Evolutionary conservation across 148 eudicot species (phyloP), one percentile per base, ranked within the genome.

Genomic region (Rhododendron ferrugineum): DNA sequence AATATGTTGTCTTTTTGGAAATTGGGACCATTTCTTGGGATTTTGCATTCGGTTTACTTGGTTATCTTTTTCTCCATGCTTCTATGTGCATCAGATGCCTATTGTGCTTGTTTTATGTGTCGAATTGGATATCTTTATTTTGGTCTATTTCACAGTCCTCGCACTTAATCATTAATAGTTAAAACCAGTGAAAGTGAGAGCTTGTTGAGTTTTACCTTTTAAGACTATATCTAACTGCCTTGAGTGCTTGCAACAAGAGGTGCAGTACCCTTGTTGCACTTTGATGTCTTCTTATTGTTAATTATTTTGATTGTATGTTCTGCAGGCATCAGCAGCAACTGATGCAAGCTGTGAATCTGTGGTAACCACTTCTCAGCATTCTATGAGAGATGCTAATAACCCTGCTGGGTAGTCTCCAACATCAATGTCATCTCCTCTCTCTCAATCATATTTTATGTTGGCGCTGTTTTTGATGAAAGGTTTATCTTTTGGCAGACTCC

Each of bases 291-390:
- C 82, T 10, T 47, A 15, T 28, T 47, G 36, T 49, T 23, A 34
- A 28, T 7, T n/a, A 22, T 62, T 30, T 79, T n/a, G 36, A 74
- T 42, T 64, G 34, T 66, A 62, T 76, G 44, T 87, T 78, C 79
- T 86, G 81, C 90, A 96, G 99, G 90, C 93, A 79, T 84, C 95
- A 22, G 88, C 84, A 14, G 85, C 88, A 81, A 84, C 90, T 82
- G 99, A 93, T 90, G 93, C 90, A 90, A 94, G 94, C 88, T 91
- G 95, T 85, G 99, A 93, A 88, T 90, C 97, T 75, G 95, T 83
- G 60, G 94, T 93, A 76, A 90, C 94, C 85, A 91, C 93, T 62
- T 85, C 93, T 80, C 97, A 88, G 93, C 93, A 93, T 86, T 88
- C 94, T 87, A 85, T 88, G 42, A 88, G 89, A 88, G 97, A 96